Base-by-base conservation (phyloP, 2,329 filamentous ascomycete genomes). In the Neocatenulostroma microsporum region DNA sequence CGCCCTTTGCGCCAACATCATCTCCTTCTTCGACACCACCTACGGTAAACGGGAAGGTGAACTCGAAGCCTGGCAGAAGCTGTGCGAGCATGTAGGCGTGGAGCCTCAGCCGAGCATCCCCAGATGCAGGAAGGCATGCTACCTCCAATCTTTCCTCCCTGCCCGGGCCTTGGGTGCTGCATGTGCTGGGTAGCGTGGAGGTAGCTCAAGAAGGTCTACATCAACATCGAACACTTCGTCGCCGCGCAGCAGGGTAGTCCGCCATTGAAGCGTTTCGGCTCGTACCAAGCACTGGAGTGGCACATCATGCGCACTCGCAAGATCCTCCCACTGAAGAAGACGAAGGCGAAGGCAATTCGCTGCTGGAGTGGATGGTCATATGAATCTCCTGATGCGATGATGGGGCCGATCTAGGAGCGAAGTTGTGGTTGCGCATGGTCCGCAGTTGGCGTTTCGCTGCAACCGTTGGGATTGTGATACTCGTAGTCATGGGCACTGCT, bases 191-290 rank as follows among this genome's bases (percentile, higher is more conserved):
- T n/a, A n/a, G n/a, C n/a, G n/a, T n/a, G n/a, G n/a, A n/a, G n/a
- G n/a, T n/a, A n/a, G n/a, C 13, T 42, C n/a, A 27, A 36, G 19
- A n/a, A 27, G 17, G 19, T 31, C 24, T 29, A 27, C 36, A 27
- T 42, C 35, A 39, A 39, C 36, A 34, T 42, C 30, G 21, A 31
- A 30, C 30, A 42, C 20, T 42, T 39, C 36, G 40, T 39, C 13
- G 30, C 23, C 3, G 29, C 19, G 6, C 12, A 27, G 30, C 21
- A 31, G 3, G 30, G 21, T 11, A 36, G 36, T 8, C 15, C 12
- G 23, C 12, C 18, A 2, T 21, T 36, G 14, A 15, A 18, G 23
- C 20, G 10, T 13, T 42, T 39, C 32, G 7, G 8, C 5, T 30
- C 40, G 10, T 3, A 11, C 18, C 11, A 13, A 14, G 36, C 13